Percentiles rank a stretch among this genome's conserved stretches.
These are phyloP conservation scores for Inga leiocalycina DNA, from an alignment of 306 rosid genomes.

Conservation along the genomic window DNA sequence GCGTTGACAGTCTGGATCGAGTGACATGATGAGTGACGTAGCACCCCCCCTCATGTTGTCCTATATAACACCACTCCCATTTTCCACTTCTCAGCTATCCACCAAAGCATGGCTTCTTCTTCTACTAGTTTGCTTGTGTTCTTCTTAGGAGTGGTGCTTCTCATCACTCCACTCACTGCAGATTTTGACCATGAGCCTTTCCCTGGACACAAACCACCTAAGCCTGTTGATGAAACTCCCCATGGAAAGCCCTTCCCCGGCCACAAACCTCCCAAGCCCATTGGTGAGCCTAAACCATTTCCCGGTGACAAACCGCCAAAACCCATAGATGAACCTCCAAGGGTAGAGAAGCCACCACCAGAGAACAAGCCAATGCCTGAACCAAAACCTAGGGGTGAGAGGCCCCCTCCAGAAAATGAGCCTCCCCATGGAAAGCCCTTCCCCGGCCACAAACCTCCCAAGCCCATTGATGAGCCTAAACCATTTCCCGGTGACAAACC, in stretches of 20 bases:
- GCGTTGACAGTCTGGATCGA: too few relatives aligned
- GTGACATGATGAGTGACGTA: too few relatives aligned
- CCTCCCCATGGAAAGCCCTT: neutral
- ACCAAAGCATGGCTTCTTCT: neutral
- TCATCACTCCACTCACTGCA: neutral
- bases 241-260: neutral
- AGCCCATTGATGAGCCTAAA: neutral
- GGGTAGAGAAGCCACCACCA: neutral
- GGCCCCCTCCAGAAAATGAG: too few relatives aligned
- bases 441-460: neutral
- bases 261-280: neutral
- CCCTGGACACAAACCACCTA: conserved; percentile 7
- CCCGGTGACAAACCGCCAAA: neutral
- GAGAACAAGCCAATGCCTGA: too few relatives aligned
- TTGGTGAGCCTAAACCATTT: neutral
- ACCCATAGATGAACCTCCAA: neutral
- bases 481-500: neutral
- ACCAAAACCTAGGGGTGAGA: too few relatives aligned
- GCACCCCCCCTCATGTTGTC: too few relatives aligned
- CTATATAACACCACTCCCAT: neutral
- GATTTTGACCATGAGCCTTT: neutral
- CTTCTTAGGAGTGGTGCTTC: conserved; percentile 1
- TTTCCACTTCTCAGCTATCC: neutral
- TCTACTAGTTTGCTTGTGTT: neutral
- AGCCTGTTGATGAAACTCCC: neutral